Evolutionary conservation across 768 basidiomycete species (phyloP).

Genomic region (Lyophyllum shimeji): DNA sequence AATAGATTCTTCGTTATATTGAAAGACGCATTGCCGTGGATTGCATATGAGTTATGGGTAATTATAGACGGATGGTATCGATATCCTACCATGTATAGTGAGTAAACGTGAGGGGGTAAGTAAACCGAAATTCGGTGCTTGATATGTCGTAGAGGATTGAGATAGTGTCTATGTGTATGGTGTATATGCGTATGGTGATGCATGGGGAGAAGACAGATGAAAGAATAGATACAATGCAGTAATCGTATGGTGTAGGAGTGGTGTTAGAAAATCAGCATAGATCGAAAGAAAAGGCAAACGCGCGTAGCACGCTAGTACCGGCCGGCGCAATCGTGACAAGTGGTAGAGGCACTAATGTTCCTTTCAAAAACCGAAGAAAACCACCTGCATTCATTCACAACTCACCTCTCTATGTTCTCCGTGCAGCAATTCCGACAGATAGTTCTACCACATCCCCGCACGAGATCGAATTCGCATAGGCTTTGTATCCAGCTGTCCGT

Average conservation of each 20-base stretch:
- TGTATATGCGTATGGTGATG: not conserved
- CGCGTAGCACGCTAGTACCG: slow-evolving; percentile 4
- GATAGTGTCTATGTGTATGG: not conserved
- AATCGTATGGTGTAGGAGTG: not conserved
- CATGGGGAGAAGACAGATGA: not conserved
- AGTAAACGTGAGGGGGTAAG: not conserved
- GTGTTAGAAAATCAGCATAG: not conserved
- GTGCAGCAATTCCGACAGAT: slow-evolving; percentile 46
- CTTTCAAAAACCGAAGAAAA: not conserved
- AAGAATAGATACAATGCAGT: not conserved
- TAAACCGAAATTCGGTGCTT: not conserved
- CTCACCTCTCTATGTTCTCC: slow-evolving; percentile 41
- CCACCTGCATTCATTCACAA: not conserved
- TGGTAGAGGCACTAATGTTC: slow-evolving; percentile 31
- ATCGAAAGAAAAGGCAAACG: not conserved
- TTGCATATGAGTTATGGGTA: not conserved
- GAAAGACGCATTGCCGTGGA: not conserved
- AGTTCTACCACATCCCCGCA: slow-evolving; percentile 38
- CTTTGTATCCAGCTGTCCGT: slow-evolving; percentile 2
- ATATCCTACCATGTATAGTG: not conserved
- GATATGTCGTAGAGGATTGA: not conserved
- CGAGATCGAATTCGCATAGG: slow-evolving; percentile 16
- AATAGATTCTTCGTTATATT: not conserved
- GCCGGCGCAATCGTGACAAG: slow-evolving; percentile 36
- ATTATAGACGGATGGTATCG: not conserved